Evolutionary conservation across 2,329 filamentous ascomycete genomes (phyloP).

Genomic region (Monosporascus sp.): DNA sequence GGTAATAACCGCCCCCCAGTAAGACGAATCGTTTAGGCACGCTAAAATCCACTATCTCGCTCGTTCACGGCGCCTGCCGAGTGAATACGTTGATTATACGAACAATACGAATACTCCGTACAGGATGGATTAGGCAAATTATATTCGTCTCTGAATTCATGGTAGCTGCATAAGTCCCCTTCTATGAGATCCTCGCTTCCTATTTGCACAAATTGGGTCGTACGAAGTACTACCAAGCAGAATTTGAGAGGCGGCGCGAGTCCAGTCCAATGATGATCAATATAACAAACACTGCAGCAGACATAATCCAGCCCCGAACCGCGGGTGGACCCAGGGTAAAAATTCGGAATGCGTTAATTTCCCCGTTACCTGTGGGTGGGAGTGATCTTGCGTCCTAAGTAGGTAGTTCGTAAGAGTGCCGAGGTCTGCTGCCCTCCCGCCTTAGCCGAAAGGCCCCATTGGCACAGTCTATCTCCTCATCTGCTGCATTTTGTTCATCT

Average conservation of each 20-base stretch:
- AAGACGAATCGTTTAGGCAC: too few relatives aligned
- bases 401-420: neutral
- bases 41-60: too few relatives aligned
- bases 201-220: neutral
- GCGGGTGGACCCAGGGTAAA: neutral
- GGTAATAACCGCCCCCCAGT: too few relatives aligned
- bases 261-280: neutral
- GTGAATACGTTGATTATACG: too few relatives aligned
- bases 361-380: too few relatives aligned
- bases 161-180: too few relatives aligned
- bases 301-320: neutral
- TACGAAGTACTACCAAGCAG: neutral
- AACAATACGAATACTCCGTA: too few relatives aligned
- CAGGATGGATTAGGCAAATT: too few relatives aligned
- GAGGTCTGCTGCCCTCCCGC: neutral
- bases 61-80: too few relatives aligned
- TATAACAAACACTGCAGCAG: neutral
- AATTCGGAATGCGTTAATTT: neutral
- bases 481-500: conserved; percentile 58
- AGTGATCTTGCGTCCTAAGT: too few relatives aligned
- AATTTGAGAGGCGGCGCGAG: too few relatives aligned
- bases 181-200: neutral
- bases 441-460: neutral
- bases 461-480: conserved; percentile 14
- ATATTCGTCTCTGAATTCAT: too few relatives aligned